Evolutionary conservation across 306 rosid genomes (phyloP).

Genomic region (Ormosia emarginata): DNA sequence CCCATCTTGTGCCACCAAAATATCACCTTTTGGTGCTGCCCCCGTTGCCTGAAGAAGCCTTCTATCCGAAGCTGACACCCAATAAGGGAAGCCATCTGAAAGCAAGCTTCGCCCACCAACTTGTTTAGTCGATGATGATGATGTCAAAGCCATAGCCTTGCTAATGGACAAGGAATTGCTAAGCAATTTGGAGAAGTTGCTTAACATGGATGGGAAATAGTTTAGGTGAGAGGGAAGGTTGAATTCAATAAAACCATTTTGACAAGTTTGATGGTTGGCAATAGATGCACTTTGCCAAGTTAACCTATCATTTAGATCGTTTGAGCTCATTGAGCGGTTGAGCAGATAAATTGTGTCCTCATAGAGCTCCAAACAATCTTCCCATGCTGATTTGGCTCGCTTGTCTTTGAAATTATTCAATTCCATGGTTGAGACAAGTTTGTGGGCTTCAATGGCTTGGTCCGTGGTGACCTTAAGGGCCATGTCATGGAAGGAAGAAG

Average conservation of each 20-base stretch:
- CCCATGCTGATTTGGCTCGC: conserved; percentile 52
- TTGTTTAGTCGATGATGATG: conserved; percentile 7
- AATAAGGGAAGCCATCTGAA: conserved; percentile 38
- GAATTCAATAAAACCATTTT: conserved; percentile 60
- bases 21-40: conserved; percentile 28
- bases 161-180: conserved; percentile 66
- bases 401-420: conserved; percentile 32
- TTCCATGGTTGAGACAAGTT: conserved; percentile 49
- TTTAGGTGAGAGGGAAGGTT: conserved; percentile 36
- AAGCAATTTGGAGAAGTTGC: conserved; percentile 63
- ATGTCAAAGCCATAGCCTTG: conserved; percentile 17
- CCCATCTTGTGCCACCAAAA: conserved; percentile 74
- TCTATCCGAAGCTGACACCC: conserved; percentile 57
- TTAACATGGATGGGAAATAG: conserved; percentile 44
- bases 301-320: conserved; percentile 32
- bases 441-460: conserved; percentile 62
- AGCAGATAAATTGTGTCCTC: conserved; percentile 61
- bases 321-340: conserved; percentile 44
- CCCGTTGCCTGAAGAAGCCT: conserved; percentile 38
- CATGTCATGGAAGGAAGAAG: conserved; percentile 39
- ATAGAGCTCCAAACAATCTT: conserved; percentile 70
- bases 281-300: conserved; percentile 82
- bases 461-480: conserved; percentile 50
- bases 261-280: conserved; percentile 76
- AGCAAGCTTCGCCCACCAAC: conserved; percentile 41